A percentile compares a stretch with the other conserved stretches of the same genome.
Conservation (phyloP, 2,329 filamentous ascomycete genomes). For the Fusarium duplospermum region DNA sequence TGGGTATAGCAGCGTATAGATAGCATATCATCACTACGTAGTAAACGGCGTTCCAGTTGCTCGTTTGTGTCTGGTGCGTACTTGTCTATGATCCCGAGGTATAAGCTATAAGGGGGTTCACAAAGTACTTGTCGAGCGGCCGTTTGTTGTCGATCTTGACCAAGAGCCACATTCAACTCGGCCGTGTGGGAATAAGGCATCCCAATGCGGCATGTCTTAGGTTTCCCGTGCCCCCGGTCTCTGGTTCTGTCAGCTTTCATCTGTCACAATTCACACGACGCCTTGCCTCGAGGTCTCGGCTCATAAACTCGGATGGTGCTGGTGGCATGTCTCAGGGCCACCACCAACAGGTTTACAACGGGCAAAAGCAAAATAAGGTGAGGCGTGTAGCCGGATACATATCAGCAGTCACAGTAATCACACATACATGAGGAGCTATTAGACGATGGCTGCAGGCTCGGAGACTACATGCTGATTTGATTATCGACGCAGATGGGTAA, state of each 20-base stretch:
- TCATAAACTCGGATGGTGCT: neutral
- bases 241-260: neutral
- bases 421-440: neutral
- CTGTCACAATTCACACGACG: neutral
- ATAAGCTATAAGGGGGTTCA: neutral
- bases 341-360: neutral
- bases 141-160: neutral
- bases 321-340: conserved; percentile 11
- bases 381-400: neutral
- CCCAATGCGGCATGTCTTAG: neutral
- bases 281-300: conserved; percentile 10
- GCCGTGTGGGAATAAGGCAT: neutral
- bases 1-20: neutral
- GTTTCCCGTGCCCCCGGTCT: neutral
- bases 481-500: neutral
- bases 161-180: neutral
- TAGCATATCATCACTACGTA: neutral
- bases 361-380: neutral
- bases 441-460: neutral
- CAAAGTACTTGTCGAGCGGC: neutral
- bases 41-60: neutral
- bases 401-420: neutral
- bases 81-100: neutral
- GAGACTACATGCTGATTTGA: neutral
- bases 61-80: neutral